Evolutionary conservation across 2,329 filamentous ascomycete genomes (phyloP).

Genomic region (Curvularia lunata): DNA sequence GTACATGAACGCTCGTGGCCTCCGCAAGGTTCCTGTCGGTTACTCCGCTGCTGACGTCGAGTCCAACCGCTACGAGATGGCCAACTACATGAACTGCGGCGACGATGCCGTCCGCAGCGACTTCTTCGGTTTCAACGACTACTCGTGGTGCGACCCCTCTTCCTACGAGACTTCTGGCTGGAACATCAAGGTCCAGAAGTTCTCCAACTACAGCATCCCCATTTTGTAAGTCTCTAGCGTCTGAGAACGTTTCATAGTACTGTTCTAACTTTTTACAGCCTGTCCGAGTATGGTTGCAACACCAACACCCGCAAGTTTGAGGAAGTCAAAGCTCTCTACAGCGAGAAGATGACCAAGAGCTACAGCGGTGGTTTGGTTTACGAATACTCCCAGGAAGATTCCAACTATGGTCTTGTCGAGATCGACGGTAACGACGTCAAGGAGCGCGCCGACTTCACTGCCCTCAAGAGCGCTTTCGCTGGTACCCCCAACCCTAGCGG

Average conservation of each 20-base stretch:
- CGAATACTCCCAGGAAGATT: slow-evolving; percentile 78
- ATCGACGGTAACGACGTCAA: slow-evolving; percentile 63
- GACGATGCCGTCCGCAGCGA: slow-evolving; percentile 82
- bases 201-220: slow-evolving; percentile 83
- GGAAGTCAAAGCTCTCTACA: slow-evolving; percentile 82
- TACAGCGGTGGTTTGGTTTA: slow-evolving; percentile 98
- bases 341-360: slow-evolving; percentile 78
- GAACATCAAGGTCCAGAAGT: slow-evolving; percentile 87
- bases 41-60: slow-evolving; percentile 87
- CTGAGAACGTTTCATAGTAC: neutral
- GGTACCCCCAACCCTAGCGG: slow-evolving; percentile 60
- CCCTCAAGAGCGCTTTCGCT: slow-evolving; percentile 59
- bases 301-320: slow-evolving; percentile 81
- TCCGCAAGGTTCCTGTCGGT: slow-evolving; percentile 74
- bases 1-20: slow-evolving; percentile 74
- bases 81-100: slow-evolving; percentile 93
- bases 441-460: slow-evolving; percentile 68
- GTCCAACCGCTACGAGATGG: slow-evolving; percentile 84
- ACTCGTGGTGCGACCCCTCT: slow-evolving; percentile 81
- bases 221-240: slow-evolving; percentile 65
- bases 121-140: slow-evolving; percentile 90
- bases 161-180: slow-evolving; percentile 76
- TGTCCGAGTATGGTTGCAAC: slow-evolving; percentile 94
- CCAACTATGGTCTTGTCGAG: slow-evolving; percentile 76
- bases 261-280: slow-evolving; percentile 50